phyloP scores from a whole-genome alignment of 305 asterid species.

The Ilex paraguariensis region DNA sequence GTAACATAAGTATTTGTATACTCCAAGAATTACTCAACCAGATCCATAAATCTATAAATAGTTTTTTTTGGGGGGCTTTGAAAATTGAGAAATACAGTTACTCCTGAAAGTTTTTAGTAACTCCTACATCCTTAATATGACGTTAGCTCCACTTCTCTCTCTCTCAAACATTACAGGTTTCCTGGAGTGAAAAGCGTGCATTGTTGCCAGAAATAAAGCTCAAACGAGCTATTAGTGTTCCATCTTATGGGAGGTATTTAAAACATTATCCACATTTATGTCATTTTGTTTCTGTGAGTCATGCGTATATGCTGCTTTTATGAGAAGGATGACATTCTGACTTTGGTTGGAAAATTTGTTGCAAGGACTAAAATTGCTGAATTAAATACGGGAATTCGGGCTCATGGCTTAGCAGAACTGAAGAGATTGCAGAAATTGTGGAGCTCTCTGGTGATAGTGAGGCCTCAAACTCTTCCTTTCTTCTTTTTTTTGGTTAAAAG shows the following conservation, averaged over 20 bases:
- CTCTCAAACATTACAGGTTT: conserved; percentile 39
- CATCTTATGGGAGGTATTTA: conserved; percentile 42
- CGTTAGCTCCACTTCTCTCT: too few species aligned
- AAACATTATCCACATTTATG: conserved; percentile 1
- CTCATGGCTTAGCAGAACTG: conserved; percentile 44
- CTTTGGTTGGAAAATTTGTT: conserved; percentile 17
- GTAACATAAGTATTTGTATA: too few species aligned
- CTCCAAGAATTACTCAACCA: too few species aligned
- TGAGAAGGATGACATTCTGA: conserved; percentile 19
- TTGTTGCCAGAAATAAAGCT: conserved; percentile 31
- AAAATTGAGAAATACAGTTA: too few species aligned
- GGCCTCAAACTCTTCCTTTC: conserved; percentile 6
- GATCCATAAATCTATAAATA: too few species aligned
- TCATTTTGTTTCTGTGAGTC: conserved; percentile 1
- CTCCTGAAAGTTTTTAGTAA: too few species aligned
- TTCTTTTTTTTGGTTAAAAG: not conserved
- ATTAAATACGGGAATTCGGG: conserved; percentile 29
- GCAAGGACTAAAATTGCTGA: conserved; percentile 35
- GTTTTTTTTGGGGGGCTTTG: too few species aligned
- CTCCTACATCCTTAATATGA: too few species aligned
- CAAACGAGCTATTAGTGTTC: conserved; percentile 50
- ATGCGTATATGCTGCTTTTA: not conserved
- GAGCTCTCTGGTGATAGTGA: conserved; percentile 70
- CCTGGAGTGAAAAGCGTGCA: conserved; percentile 30
- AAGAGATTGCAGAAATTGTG: conserved; percentile 54